phyloP scores from a whole-genome alignment of 306 rosid genomes.

The Corylus heterophylla region DNA sequence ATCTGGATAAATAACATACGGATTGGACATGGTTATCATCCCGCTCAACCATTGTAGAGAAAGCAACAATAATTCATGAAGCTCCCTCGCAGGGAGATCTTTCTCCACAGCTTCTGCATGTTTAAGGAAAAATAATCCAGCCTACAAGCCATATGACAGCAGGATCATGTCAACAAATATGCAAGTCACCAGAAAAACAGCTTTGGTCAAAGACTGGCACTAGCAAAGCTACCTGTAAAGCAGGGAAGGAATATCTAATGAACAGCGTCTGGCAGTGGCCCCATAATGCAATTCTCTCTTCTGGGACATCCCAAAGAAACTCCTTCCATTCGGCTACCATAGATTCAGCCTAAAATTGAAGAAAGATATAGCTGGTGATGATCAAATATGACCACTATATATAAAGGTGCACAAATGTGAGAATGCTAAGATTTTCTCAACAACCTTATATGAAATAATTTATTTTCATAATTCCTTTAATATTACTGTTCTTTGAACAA shows the following conservation, averaged over 20 bases:
- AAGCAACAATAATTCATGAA: conserved; percentile 84
- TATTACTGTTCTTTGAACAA: neutral
- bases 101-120: conserved; percentile 97
- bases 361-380: neutral
- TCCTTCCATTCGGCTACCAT: conserved; percentile 99
- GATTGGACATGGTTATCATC: conserved; percentile 75
- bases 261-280: conserved; percentile 88
- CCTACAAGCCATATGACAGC: conserved; percentile 55
- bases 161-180: conserved; percentile 24
- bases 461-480: neutral
- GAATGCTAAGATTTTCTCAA: neutral
- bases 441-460: neutral
- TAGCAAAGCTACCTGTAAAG: conserved; percentile 67
- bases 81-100: conserved; percentile 96
- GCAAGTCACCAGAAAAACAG: conserved; percentile 20
- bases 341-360: conserved; percentile 75
- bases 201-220: conserved; percentile 25
- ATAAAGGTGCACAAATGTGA: neutral
- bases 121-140: conserved; percentile 94
- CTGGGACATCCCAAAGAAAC: conserved; percentile 98
- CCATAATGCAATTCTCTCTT: conserved; percentile 95
- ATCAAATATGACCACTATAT: neutral
- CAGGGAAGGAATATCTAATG: conserved; percentile 90
- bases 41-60: conserved; percentile 98
- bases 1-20: conserved; percentile 54